Conservation (phyloP, 2,329 filamentous ascomycete genomes). For the Claviceps sorghi region DNA sequence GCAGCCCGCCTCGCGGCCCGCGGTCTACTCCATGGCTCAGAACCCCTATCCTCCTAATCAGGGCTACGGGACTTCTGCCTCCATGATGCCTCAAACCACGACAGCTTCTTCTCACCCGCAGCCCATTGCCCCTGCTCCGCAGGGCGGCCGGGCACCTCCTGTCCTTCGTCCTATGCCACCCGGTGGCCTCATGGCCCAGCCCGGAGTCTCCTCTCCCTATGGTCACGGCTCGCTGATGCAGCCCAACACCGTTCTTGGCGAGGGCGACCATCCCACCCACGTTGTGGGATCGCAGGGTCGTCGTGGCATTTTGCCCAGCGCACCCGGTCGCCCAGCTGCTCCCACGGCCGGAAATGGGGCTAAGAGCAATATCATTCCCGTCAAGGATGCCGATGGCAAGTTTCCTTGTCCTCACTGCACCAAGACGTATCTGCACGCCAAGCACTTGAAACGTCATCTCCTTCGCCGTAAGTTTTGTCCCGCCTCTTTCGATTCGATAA, state of each 20-base stretch:
- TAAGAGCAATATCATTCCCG: constrained; percentile 73
- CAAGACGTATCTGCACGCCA: constrained; percentile 93
- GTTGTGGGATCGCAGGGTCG: constrained; percentile 91
- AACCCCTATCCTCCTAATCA: constrained; percentile 40
- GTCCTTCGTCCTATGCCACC: constrained; percentile 58
- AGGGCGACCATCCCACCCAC: constrained; percentile 60
- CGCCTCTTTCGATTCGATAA: neutral
- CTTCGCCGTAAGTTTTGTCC: constrained; percentile 65
- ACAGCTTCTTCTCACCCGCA: constrained; percentile 57
- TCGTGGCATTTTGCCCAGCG: constrained; percentile 79
- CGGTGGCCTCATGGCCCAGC: constrained; percentile 46
- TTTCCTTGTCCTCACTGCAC: constrained; percentile 97
- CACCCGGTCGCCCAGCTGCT: constrained; percentile 70
- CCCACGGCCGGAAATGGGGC: constrained; percentile 53
- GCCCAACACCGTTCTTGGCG: constrained; percentile 39
- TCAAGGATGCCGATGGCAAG: constrained; percentile 94
- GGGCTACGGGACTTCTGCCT: constrained; percentile 39
- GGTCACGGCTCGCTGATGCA: constrained; percentile 43
- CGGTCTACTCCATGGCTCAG: constrained; percentile 40
- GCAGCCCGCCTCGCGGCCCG: constrained; percentile 32
- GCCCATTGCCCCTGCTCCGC: constrained; percentile 59
- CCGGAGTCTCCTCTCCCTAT: constrained; percentile 44
- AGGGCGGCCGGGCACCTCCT: constrained; percentile 40
- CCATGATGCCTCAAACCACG: constrained; percentile 53
- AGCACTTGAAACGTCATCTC: constrained; percentile 93